These are phyloP conservation scores for Colletotrichum magnum DNA, from an alignment of 2,329 filamentous ascomycete genomes.

Conservation along the genomic window DNA sequence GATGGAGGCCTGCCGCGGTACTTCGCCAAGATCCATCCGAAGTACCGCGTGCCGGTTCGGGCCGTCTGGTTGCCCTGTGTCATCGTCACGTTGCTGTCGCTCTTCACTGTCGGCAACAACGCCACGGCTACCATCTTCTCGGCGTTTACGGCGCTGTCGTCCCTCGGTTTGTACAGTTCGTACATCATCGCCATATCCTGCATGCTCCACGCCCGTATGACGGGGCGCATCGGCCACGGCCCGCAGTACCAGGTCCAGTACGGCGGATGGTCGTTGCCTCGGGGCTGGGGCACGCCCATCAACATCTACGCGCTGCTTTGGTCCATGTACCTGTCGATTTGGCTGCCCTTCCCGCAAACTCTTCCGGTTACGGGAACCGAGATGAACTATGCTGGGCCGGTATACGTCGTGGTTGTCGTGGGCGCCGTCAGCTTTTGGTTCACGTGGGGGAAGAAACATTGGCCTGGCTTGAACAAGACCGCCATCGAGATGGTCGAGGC, in stretches of 20 bases:
- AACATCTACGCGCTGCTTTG: conserved; percentile 35
- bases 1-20: conserved; percentile 35
- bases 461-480: conserved; percentile 35
- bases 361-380: conserved; percentile 34
- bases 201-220: conserved; percentile 35
- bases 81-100: conserved; percentile 33
- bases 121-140: conserved; percentile 39
- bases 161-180: conserved; percentile 36
- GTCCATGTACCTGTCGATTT: conserved; percentile 33
- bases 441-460: conserved; percentile 34
- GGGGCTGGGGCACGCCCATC: conserved; percentile 27
- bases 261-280: conserved; percentile 32
- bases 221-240: conserved; percentile 32
- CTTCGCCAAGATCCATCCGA: conserved; percentile 35
- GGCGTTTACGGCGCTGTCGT: conserved; percentile 34
- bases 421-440: conserved; percentile 35
- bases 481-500: conserved; percentile 32
- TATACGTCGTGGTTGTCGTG: conserved; percentile 29
- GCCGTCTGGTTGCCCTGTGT: conserved; percentile 36
- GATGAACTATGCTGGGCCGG: conserved; percentile 36
- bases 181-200: conserved; percentile 39
- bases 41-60: conserved; percentile 30
- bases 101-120: conserved; percentile 35
- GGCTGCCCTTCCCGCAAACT: conserved; percentile 37
- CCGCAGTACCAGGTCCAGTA: conserved; percentile 28